These are phyloP conservation scores for Dichomitus squalens DNA, from an alignment of 1,284 basidiomycete species.

Conservation along the genomic window DNA sequence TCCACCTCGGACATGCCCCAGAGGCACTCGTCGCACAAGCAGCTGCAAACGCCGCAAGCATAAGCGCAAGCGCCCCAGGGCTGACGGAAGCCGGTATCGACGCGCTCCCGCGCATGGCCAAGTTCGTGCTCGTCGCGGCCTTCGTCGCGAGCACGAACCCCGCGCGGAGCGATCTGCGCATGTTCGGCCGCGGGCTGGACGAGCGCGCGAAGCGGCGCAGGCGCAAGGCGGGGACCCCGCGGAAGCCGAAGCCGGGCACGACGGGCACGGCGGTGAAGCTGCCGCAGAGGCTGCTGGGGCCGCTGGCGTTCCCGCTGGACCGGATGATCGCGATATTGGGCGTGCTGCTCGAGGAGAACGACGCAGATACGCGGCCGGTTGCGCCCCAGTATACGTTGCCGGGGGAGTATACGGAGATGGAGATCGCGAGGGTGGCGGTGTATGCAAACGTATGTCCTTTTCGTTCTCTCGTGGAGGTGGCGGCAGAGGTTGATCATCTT, in stretches of 20 bases:
- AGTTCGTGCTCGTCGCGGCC: constrained; percentile 80
- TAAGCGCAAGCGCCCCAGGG: constrained; percentile 4
- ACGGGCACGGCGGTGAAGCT: constrained; percentile 55
- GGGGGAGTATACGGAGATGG: constrained; percentile 70
- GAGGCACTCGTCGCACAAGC: constrained; percentile 9
- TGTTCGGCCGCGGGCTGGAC: constrained; percentile 76
- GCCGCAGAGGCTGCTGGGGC: constrained; percentile 81
- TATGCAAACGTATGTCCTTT: constrained; percentile 48
- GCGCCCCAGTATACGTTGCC: constrained; percentile 52
- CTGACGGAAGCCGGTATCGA: constrained; percentile 23
- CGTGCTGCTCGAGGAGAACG: constrained; percentile 82
- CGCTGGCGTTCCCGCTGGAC: constrained; percentile 81
- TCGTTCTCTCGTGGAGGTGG: background rate
- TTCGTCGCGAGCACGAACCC: constrained; percentile 91
- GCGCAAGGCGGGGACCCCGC: constrained; percentile 44
- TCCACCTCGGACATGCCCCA: constrained; percentile 18
- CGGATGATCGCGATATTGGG: constrained; percentile 84
- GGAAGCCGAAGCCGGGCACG: constrained; percentile 40
- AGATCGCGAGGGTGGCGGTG: constrained; percentile 61
- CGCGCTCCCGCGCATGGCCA: constrained; percentile 60
- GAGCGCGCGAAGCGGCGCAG: constrained; percentile 66
- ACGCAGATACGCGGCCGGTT: constrained; percentile 51
- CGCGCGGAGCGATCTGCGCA: constrained; percentile 74
- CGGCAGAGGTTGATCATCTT: background rate
- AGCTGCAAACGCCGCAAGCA: background rate